A percentile compares a stretch with the other conserved stretches of the same genome.
Conservation (phyloP, 140 eudicot genomes). For the Cichorium intybus region DNA sequence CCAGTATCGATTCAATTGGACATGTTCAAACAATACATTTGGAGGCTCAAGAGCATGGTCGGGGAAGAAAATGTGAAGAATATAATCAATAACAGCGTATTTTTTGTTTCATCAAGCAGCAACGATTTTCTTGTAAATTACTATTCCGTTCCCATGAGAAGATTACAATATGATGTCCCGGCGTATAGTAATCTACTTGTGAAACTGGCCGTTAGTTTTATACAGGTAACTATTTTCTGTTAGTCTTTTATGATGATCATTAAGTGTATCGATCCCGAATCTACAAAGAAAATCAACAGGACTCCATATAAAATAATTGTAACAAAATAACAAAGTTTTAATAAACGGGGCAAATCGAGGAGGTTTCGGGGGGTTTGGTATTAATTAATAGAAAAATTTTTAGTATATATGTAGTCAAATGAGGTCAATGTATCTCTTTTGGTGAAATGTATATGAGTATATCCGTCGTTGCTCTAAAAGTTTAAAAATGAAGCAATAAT, state of each 20-base stretch:
- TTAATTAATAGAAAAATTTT: too few relatives aligned
- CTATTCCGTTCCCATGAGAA: constrained; percentile 29
- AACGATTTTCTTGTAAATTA: constrained; percentile 69
- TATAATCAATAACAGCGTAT: constrained; percentile 37
- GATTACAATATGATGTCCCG: constrained; percentile 34
- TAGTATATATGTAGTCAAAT: too few relatives aligned
- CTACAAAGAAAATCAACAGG: too few relatives aligned
- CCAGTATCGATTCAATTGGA: constrained; percentile 47
- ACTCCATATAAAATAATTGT: too few relatives aligned
- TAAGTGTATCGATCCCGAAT: too few relatives aligned
- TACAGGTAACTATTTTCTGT: constrained; percentile 30
- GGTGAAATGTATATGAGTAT: too few relatives aligned
- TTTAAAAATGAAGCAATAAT: too few relatives aligned
- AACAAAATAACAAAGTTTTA: too few relatives aligned
- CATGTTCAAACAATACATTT: constrained; percentile 55
- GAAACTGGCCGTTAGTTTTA: constrained; percentile 25
- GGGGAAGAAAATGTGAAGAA: constrained; percentile 45
- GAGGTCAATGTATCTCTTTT: too few relatives aligned
- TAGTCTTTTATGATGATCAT: neutral
- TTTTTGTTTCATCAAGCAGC: constrained; percentile 48
- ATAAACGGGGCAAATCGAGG: too few relatives aligned
- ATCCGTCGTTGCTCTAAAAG: too few relatives aligned
- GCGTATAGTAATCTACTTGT: constrained; percentile 46
- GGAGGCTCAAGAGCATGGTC: constrained; percentile 33
- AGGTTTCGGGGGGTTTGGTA: too few relatives aligned